Conservation (phyloP, 1,284 basidiomycete species). For the Neotropicomus parvogracilis region DNA sequence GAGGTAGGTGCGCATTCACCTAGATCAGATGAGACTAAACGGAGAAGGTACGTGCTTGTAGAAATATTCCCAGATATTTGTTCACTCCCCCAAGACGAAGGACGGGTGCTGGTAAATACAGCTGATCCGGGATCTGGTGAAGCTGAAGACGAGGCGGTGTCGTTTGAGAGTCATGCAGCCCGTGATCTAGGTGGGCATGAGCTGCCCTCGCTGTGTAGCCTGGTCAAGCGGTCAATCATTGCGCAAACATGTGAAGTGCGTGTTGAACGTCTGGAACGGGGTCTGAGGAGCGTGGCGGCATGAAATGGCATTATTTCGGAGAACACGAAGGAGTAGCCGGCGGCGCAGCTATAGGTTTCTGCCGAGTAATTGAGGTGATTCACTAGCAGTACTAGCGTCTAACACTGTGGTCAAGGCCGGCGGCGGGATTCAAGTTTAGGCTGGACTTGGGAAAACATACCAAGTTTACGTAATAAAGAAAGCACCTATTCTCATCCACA, state of each 20-base stretch:
- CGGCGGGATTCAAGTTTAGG: too few species aligned
- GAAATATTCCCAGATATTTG: constrained; percentile 7
- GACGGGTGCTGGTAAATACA: constrained; percentile 6
- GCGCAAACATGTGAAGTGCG: constrained; percentile 33
- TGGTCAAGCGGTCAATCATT: constrained; percentile 28
- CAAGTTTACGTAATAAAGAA: background rate
- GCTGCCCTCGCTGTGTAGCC: constrained; percentile 27
- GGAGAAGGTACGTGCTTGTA: constrained; percentile 6
- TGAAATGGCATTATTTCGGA: constrained; percentile 19
- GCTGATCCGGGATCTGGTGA: constrained; percentile 11
- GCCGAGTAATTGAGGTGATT: constrained; percentile 3
- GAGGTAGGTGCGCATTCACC: background rate
- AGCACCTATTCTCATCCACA: background rate
- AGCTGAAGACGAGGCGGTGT: constrained; percentile 19
- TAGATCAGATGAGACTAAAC: constrained; percentile 1
- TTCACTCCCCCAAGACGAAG: constrained; percentile 3
- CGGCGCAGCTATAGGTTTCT: constrained; percentile 14
- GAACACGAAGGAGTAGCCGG: constrained; percentile 10
- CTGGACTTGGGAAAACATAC: background rate
- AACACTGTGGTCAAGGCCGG: too few species aligned
- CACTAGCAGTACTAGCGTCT: constrained; percentile 1
- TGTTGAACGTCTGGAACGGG: constrained; percentile 30
- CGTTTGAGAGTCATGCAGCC: constrained; percentile 18
- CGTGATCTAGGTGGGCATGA: constrained; percentile 27
- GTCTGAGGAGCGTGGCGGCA: constrained; percentile 26